Base-by-base conservation (phyloP, 768 basidiomycete genomes). In the Cytidiella melzeri region DNA sequence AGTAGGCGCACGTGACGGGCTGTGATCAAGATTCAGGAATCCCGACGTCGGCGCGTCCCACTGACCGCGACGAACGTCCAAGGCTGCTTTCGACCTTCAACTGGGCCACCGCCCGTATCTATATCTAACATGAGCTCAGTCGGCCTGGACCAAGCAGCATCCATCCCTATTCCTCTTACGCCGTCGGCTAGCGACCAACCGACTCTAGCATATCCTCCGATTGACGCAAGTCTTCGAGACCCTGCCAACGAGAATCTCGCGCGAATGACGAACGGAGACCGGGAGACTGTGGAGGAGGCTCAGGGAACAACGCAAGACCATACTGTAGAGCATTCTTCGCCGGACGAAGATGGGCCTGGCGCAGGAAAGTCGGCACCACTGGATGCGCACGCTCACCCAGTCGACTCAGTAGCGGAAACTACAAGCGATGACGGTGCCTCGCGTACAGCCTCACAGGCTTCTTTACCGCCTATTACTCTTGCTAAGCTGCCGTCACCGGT, bases 141-240 rank as follows among this genome's bases (percentile, higher is more conserved):
- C 36, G 55, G 51, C 42, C 12, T 56, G 20, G 50, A 56, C 37
- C 51, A 51, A 24, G 58, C 63, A 10, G 56, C 51, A 21, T 50
- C 60, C 4, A 51, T 61, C 10, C 57, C 64, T 25, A 44, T 63
- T 25, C 61, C 64, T 20, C 51, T 50, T 6, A 64, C 61, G 12
- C 62, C 62, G 18, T 56, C 61, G 41, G 54, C 51, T 24, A 57
- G 60, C 52, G 51, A 40, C 41, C 50, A 10, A 50, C 47, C 24
- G 46, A 48, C 47, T 55, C 57, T 2, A 37, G 42, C 25, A 52
- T 57, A 50, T 36, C 52, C 15, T 30, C 55, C 24, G 26, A 34
- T 19, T 20, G 47, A 53, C 18, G 21, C 46, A 20, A 27, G 20
- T 12, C 37, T 50, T 20, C 43, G 45, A 30, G 57, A 58, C 23